These are phyloP conservation scores for Elasticomyces elasticus DNA, from an alignment of 495 filamentous ascomycete genomes.

Conservation along the genomic window DNA sequence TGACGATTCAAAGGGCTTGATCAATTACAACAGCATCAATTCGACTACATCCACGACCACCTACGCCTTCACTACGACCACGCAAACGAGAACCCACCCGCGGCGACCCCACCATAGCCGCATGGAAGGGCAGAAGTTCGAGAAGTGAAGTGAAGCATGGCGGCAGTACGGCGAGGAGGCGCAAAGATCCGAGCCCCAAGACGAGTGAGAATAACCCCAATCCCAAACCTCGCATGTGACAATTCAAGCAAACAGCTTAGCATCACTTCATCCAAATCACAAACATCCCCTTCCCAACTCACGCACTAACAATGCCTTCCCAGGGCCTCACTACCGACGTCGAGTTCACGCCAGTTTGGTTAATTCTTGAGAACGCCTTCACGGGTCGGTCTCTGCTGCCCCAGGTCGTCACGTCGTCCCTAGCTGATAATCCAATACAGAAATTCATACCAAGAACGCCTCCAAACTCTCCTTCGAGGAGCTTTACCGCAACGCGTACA, in stretches of 20 bases:
- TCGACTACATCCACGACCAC: neutral
- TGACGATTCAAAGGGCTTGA: too few species aligned
- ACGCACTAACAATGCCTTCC: neutral
- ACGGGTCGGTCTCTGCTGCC: too few species aligned
- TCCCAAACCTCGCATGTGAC: too few species aligned
- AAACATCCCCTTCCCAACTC: neutral
- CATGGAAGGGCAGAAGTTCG: neutral
- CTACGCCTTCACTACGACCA: neutral
- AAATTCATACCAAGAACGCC: slow-evolving; percentile 89
- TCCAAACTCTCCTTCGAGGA: slow-evolving; percentile 88
- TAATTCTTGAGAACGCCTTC: slow-evolving; percentile 59
- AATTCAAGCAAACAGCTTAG: too few species aligned
- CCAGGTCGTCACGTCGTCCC: too few species aligned
- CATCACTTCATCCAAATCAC: too few species aligned
- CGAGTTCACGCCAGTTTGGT: slow-evolving; percentile 79
- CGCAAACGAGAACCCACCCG: neutral
- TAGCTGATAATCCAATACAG: too few species aligned
- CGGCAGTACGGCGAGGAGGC: slow-evolving; percentile 1
- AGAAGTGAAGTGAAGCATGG: slow-evolving; percentile 1
- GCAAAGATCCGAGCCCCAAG: slow-evolving; percentile 20
- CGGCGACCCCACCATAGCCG: slow-evolving; percentile 1
- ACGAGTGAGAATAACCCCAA: slow-evolving; percentile 20
- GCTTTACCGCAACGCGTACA: slow-evolving; percentile 91
- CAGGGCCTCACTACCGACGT: slow-evolving; percentile 51
- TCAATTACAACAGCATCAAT: neutral